Evolutionary conservation across 2,329 filamentous ascomycete species (phyloP).

Genomic region (Trichoderma endophyticum): DNA sequence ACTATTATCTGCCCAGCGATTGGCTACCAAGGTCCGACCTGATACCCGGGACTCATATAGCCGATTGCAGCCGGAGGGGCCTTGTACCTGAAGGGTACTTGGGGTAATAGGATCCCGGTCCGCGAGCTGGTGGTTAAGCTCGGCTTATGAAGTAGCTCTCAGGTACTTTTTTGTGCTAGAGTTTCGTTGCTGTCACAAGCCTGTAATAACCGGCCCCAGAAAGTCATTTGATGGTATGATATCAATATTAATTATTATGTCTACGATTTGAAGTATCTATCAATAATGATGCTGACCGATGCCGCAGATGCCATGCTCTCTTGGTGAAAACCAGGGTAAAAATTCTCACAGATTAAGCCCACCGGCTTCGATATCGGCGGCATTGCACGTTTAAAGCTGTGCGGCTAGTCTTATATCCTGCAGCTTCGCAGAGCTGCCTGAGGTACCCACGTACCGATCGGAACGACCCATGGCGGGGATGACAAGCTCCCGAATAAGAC

Average conservation of each 20-base stretch:
- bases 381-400: conserved; percentile 54
- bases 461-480: not conserved
- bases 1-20: conserved; percentile 23
- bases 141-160: conserved; percentile 15
- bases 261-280: not conserved
- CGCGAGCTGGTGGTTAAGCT: not conserved
- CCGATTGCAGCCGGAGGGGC: conserved; percentile 22
- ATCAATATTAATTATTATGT: not conserved
- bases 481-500: not conserved
- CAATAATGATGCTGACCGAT: not conserved
- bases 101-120: too few relatives aligned
- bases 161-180: not conserved
- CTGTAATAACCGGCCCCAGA: conserved; percentile 2
- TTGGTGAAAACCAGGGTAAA: not conserved
- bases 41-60: conserved; percentile 15
- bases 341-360: conserved; percentile 79
- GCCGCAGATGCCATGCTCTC: not conserved
- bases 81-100: not conserved
- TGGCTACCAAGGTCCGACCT: conserved; percentile 20
- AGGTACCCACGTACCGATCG: not conserved
- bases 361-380: conserved; percentile 73
- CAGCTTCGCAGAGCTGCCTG: not conserved
- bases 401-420: conserved; percentile 60
- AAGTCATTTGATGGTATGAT: not conserved
- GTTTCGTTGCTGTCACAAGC: not conserved